These are phyloP conservation scores for Microthyrium microscopicum DNA, from an alignment of 2,329 filamentous ascomycete genomes.

Conservation along the genomic window DNA sequence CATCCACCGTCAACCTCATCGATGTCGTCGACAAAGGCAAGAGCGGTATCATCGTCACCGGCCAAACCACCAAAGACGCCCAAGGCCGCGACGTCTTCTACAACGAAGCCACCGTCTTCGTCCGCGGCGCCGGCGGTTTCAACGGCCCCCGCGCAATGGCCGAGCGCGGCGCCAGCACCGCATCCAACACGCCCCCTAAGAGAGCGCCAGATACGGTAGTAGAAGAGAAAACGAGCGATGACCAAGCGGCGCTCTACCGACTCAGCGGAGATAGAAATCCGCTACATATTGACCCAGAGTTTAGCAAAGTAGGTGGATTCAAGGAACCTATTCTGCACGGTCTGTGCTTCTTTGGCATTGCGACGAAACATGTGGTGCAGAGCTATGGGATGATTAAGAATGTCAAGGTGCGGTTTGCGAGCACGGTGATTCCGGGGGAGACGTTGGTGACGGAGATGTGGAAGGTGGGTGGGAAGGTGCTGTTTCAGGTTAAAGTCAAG, in stretches of 20 bases:
- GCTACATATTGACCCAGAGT: slow-evolving; percentile 84
- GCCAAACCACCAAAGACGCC: slow-evolving; percentile 66
- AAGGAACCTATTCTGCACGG: slow-evolving; percentile 88
- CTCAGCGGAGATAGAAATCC: slow-evolving; percentile 92
- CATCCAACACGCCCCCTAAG: slow-evolving; percentile 60
- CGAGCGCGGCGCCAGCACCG: slow-evolving; percentile 66
- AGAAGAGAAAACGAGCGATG: slow-evolving; percentile 71
- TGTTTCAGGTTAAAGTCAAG: slow-evolving; percentile 79
- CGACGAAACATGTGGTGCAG: slow-evolving; percentile 77
- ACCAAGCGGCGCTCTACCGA: slow-evolving; percentile 87
- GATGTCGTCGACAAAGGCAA: slow-evolving; percentile 94
- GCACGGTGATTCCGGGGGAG: slow-evolving; percentile 72
- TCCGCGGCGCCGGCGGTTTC: slow-evolving; percentile 81
- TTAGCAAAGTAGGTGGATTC: slow-evolving; percentile 92
- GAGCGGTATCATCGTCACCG: slow-evolving; percentile 67
- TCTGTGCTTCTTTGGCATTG: slow-evolving; percentile 86
- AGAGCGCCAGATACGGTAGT: slow-evolving; percentile 65
- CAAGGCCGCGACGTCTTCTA: slow-evolving; percentile 89
- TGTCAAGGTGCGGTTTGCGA: slow-evolving; percentile 83
- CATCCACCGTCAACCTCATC: slow-evolving; percentile 64
- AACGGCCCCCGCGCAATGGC: slow-evolving; percentile 61
- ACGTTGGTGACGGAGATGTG: slow-evolving; percentile 88
- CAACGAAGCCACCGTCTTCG: slow-evolving; percentile 87
- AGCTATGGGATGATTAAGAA: slow-evolving; percentile 73
- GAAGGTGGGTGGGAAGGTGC: slow-evolving; percentile 53